A percentile compares a stretch with the other conserved stretches of the same genome.
Evolutionary conservation across 495 filamentous ascomycete genomes (phyloP).

Genomic region (Hypoxylon fragiforme): DNA sequence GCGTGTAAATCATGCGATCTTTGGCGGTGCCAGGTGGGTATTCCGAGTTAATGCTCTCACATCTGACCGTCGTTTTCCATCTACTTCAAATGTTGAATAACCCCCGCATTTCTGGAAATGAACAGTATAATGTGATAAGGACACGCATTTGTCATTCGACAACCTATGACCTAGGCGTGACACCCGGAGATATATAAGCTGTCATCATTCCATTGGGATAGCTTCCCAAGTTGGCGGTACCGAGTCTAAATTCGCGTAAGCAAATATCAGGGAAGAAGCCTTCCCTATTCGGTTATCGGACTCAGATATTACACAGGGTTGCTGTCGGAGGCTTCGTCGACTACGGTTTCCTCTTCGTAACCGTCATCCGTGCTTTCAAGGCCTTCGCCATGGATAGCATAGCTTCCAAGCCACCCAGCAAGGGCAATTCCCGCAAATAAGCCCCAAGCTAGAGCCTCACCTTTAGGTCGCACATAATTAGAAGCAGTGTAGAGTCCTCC

Average conservation of each 20-base stretch:
- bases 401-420: constrained; percentile 73
- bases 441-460: constrained; percentile 83
- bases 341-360: constrained; percentile 35
- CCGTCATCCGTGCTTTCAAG: constrained; percentile 56
- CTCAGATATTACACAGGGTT: constrained; percentile 15
- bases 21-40: no score
- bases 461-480: constrained; percentile 69
- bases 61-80: no score
- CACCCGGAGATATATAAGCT: no score
- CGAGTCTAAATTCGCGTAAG: constrained; percentile 7
- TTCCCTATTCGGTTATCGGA: not conserved
- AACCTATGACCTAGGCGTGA: not conserved
- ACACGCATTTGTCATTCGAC: not conserved
- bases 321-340: constrained; percentile 19
- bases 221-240: not conserved
- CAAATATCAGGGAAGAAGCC: not conserved
- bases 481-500: constrained; percentile 80
- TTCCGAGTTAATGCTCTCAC: no score
- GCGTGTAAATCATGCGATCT: no score
- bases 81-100: no score
- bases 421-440: constrained; percentile 79
- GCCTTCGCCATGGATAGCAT: constrained; percentile 67
- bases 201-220: not conserved
- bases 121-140: no score
- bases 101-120: no score